Percentiles rank a stretch among this genome's conserved stretches.
These are phyloP conservation scores for Yarrowia yakushimensis DNA, from an alignment of 805 yeast genomes.

Conservation along the genomic window DNA sequence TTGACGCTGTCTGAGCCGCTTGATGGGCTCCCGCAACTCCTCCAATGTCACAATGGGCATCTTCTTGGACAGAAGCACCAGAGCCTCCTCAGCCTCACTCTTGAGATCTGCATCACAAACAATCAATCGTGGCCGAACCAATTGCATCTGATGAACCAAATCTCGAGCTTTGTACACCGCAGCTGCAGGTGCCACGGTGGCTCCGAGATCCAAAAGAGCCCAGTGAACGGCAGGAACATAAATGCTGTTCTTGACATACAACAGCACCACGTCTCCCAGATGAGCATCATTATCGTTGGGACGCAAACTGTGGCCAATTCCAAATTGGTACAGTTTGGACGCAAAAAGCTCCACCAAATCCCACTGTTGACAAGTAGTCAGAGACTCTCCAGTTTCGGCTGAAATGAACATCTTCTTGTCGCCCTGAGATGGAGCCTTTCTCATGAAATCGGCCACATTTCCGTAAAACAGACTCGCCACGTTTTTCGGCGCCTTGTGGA, in stretches of 20 bases:
- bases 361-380: background rate
- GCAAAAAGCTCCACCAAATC: background rate
- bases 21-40: background rate
- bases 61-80: conserved; percentile 40
- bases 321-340: background rate
- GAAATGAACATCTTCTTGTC: conserved; percentile 14
- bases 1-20: conserved; percentile 4
- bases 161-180: conserved; percentile 37
- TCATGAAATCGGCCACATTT: conserved; percentile 6
- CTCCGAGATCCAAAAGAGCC: conserved; percentile 35
- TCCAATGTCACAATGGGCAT: conserved; percentile 1
- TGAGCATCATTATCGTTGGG: conserved; percentile 29
- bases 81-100: conserved; percentile 27
- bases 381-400: background rate
- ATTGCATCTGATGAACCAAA: conserved; percentile 30
- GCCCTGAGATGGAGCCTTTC: background rate
- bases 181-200: conserved; percentile 38
- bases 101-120: background rate
- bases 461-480: conserved; percentile 21
- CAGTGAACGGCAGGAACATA: conserved; percentile 35
- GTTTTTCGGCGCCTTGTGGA: conserved; percentile 26
- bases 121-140: conserved; percentile 15
- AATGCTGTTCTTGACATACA: conserved; percentile 36
- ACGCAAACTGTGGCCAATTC: conserved; percentile 30
- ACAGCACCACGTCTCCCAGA: conserved; percentile 35